A percentile compares a stretch with the other conserved stretches of the same genome.
Evolutionary conservation across 139 green algal species (phyloP).

Genomic region (Chlamydomonas urium): DNA sequence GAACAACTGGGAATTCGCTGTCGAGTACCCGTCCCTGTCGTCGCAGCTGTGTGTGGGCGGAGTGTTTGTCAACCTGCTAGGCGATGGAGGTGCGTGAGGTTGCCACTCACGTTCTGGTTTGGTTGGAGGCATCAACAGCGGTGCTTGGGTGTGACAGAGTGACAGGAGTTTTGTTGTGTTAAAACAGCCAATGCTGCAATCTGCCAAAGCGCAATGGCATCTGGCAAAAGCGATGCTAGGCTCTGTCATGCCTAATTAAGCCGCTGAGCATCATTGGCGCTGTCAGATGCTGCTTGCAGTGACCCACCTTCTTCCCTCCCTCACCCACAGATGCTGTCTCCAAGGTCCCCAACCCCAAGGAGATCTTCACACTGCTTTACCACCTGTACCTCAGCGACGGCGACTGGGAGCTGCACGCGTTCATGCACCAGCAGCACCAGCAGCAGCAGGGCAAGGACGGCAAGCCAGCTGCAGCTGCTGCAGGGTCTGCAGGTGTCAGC

Average conservation of each 20-base stretch:
- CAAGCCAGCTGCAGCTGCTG: no score
- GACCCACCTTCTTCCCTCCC: not conserved
- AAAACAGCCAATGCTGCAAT: no score
- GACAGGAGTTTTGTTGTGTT: no score
- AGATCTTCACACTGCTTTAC: conserved; percentile 78
- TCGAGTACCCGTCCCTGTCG: conserved; percentile 65
- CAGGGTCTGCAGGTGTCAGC: no score
- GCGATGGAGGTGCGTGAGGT: conserved; percentile 76
- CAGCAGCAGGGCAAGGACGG: not conserved
- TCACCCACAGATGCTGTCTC: conserved; percentile 42
- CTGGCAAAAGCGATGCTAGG: no score
- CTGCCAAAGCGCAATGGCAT: no score
- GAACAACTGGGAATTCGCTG: conserved; percentile 82
- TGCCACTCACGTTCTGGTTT: no score
- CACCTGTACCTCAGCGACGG: conserved; percentile 27
- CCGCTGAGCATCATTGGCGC: not conserved
- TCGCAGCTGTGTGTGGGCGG: conserved; percentile 77
- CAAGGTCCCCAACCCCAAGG: conserved; percentile 64
- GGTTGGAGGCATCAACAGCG: no score
- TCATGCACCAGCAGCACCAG: not conserved
- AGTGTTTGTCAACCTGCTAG: conserved; percentile 81
- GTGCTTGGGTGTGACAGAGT: no score
- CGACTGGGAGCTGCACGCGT: conserved; percentile 3
- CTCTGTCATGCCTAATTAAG: no score
- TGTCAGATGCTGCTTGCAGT: not conserved